Percentiles rank a stretch among this genome's conserved stretches.
Evolutionary conservation across 257 asterid genomes (phyloP).

Genomic region (Handroanthus guayacan): DNA sequence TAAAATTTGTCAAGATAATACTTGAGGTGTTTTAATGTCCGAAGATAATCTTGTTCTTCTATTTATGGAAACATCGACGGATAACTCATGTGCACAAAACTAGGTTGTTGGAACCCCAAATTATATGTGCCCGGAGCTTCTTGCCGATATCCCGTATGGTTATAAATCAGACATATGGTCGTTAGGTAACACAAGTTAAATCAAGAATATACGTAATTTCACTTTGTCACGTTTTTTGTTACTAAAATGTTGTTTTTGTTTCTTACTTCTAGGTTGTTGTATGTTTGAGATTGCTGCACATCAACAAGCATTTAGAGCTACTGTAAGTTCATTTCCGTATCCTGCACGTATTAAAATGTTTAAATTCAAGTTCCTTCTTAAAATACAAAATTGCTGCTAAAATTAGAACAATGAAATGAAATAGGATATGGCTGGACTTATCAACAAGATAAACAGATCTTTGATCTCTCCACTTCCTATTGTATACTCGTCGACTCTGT

Average conservation of each 20-base stretch:
- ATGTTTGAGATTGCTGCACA: slow-evolving; percentile 97
- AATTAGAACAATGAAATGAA: slow-evolving; percentile 30
- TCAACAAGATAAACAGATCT: slow-evolving; percentile 88
- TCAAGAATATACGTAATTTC: slow-evolving; percentile 2
- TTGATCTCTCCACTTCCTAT: slow-evolving; percentile 90
- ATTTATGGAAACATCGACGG: not conserved
- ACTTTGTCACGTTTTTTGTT: not conserved
- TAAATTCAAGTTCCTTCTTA: not conserved
- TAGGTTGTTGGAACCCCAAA: slow-evolving; percentile 90
- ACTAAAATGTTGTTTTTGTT: not conserved
- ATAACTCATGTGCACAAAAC: slow-evolving; percentile 32
- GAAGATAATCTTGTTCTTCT: not conserved
- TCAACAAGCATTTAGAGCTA: slow-evolving; percentile 85
- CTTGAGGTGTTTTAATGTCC: not conserved
- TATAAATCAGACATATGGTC: slow-evolving; percentile 98
- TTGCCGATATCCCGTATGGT: slow-evolving; percentile 84
- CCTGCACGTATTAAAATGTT: no score
- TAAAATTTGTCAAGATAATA: no score
- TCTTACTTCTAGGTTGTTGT: slow-evolving; percentile 73
- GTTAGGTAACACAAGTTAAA: slow-evolving; percentile 58
- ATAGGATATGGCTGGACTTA: slow-evolving; percentile 93
- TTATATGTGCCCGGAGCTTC: slow-evolving; percentile 98
- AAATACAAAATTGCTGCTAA: slow-evolving; percentile 24
- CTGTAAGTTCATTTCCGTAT: slow-evolving; percentile 56
- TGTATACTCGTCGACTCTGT: slow-evolving; percentile 87